Base-by-base conservation (phyloP, 352 stramenopile species). In the Phytophthora syringae region DNA sequence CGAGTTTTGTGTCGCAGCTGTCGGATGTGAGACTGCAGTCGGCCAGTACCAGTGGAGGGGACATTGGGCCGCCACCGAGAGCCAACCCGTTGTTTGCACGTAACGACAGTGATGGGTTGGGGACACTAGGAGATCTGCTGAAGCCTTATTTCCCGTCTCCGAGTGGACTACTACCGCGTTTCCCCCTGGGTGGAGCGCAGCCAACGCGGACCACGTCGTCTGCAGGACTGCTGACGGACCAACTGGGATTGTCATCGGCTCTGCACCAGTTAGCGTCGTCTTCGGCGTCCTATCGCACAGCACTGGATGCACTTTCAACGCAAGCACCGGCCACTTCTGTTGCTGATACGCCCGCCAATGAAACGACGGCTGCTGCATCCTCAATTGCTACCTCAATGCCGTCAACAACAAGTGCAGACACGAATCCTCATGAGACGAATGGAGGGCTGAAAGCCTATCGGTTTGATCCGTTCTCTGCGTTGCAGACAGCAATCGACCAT, bases 211-310 rank as follows among this genome's bases (percentile, higher is more conserved):
- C 52, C 27, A 58, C 52, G 7, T 61, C 56, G 7, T 63, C 73
- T 10, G 51, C 59, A 13, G 64, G 54, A 6, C 18, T 65, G 10
- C 24, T 70, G 43, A 28, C 37, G 16, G 69, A 77, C 39, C 55
- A 63, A 25, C 52, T 48, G 6, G 58, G 54, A 22, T 20, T 59
- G 5, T 43, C 70, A 0, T 56, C 80, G 3, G 83, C 79, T 9
- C 60, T 90, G 20, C 79, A 89, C 20, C 81, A 92, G 22, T 52
- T 89, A 27, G 76, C 83, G 24, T 77, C 79, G 40, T 87, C 82
- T 5, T 89, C 79, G 2, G 57, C 80, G 6, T 70, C 70, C 10
- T 89, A 84, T 56, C 61, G 58, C 10, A 79, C 72, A 15, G 69
- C 72, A 5, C 21, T 77, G 28, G 56, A 77, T 30, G 69, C 50